Conservation (phyloP, 225 moss, liverwort and hornwort genomes). For the Physcomitrellopsis africana region DNA sequence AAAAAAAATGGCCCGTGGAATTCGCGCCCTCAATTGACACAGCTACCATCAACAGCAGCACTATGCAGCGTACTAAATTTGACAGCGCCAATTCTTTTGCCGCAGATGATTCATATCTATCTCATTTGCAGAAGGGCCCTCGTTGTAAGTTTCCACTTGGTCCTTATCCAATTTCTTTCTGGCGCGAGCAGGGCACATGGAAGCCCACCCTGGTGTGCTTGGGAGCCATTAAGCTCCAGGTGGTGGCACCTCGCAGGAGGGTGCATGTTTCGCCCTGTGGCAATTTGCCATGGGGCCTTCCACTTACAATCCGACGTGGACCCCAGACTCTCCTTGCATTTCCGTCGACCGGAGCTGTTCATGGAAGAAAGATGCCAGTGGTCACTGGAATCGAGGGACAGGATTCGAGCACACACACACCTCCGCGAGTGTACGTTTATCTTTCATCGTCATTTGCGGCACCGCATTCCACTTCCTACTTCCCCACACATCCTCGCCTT, state of each 20-base stretch:
- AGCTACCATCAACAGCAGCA: not conserved
- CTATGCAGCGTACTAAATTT: conserved; percentile 7
- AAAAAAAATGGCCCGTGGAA: too few species aligned
- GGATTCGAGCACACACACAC: conserved; percentile 32
- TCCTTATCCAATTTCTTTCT: conserved; percentile 24
- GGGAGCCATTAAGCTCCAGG: conserved; percentile 12
- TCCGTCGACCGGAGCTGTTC: not conserved
- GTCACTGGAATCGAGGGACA: conserved; percentile 27
- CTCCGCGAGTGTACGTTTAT: not conserved
- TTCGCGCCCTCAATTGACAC: too few species aligned
- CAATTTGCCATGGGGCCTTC: not conserved
- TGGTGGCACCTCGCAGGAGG: not conserved
- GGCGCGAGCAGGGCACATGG: not conserved
- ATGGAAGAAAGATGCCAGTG: not conserved
- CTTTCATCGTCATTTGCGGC: not conserved
- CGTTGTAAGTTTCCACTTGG: conserved; percentile 1
- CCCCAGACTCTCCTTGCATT: too few species aligned
- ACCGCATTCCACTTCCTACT: conserved; percentile 34
- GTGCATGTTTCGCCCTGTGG: conserved; percentile 5
- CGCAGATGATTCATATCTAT: conserved; percentile 14
- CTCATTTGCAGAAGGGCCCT: too few species aligned
- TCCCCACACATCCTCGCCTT: conserved; percentile 35
- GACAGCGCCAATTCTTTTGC: conserved; percentile 14
- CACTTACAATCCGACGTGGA: conserved; percentile 20
- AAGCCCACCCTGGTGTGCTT: not conserved